These are phyloP conservation scores for Boletus smithii DNA, from an alignment of 1,284 basidiomycete genomes.

Conservation along the genomic window DNA sequence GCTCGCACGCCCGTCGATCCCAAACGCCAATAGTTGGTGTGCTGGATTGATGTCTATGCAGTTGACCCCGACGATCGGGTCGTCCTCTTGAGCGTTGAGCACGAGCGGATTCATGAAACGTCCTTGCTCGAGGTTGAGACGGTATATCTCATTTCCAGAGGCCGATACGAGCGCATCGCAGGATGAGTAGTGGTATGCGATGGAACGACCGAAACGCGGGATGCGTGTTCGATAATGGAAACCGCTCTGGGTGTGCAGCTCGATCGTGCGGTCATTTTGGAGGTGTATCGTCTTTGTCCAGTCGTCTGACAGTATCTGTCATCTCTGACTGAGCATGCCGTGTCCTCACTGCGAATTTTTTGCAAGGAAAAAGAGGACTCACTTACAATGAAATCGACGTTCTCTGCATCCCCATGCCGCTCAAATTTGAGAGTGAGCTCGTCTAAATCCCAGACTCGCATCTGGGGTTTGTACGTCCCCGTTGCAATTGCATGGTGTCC, in stretches of 20 bases:
- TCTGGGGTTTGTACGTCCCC: slow-evolving; percentile 97
- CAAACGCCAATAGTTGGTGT: slow-evolving; percentile 90
- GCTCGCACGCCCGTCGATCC: slow-evolving; percentile 78
- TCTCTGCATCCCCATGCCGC: slow-evolving; percentile 93
- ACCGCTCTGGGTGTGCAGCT: slow-evolving; percentile 92
- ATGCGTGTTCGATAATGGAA: slow-evolving; percentile 92
- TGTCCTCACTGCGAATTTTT: not conserved
- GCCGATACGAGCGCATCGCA: slow-evolving; percentile 79
- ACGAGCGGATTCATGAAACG: slow-evolving; percentile 83
- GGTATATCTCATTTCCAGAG: slow-evolving; percentile 83
- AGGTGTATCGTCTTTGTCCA: slow-evolving; percentile 99
- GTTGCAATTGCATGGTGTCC: slow-evolving; percentile 92
- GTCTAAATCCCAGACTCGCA: slow-evolving; percentile 93
- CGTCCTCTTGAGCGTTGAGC: slow-evolving; percentile 47
- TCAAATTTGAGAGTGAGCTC: slow-evolving; percentile 95
- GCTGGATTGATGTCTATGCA: slow-evolving; percentile 91
- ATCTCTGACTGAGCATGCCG: slow-evolving; percentile 12
- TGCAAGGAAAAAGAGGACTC: slow-evolving; percentile 35
- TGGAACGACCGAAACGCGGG: slow-evolving; percentile 88
- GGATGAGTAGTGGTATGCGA: slow-evolving; percentile 87
- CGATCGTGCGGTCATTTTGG: slow-evolving; percentile 92
- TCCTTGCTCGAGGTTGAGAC: slow-evolving; percentile 94
- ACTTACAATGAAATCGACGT: slow-evolving; percentile 96
- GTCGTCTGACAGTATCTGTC: slow-evolving; percentile 91
- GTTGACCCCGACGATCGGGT: slow-evolving; percentile 79